phyloP scores from a whole-genome alignment of 2,329 filamentous ascomycete species.

The Paramyrothecium roridum region DNA sequence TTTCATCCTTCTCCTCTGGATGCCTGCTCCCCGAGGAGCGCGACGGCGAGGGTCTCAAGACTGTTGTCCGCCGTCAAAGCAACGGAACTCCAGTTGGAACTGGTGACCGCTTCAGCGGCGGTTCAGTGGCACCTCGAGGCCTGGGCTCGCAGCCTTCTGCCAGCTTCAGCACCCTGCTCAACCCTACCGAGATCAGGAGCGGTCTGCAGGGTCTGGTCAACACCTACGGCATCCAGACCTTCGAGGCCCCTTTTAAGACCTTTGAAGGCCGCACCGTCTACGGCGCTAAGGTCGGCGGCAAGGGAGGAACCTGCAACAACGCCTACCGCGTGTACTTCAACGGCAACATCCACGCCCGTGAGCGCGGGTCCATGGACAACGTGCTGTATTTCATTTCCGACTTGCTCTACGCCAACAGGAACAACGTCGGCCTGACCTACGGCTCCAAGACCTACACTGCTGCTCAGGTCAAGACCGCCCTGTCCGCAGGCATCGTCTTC shows the following conservation, averaged over 20 bases:
- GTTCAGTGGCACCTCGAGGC: conserved; percentile 5
- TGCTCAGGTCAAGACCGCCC: conserved; percentile 43
- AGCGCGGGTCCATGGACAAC: conserved; percentile 49
- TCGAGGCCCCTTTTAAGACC: conserved; percentile 38
- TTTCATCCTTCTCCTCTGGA: conserved; percentile 3
- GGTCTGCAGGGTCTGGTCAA: conserved; percentile 7
- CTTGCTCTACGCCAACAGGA: conserved; percentile 47
- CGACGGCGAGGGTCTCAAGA: conserved; percentile 2
- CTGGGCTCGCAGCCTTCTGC: conserved; percentile 55
- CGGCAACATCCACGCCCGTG: conserved; percentile 49
- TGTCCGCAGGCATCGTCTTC: conserved; percentile 47
- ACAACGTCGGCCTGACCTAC: conserved; percentile 42
- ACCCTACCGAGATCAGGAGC: conserved; percentile 8
- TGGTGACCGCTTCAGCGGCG: conserved; percentile 7
- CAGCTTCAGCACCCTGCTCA: conserved; percentile 30
- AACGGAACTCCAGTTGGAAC: conserved; percentile 8
- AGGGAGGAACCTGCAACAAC: conserved; percentile 17
- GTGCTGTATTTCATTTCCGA: conserved; percentile 54
- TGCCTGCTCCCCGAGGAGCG: conserved; percentile 9
- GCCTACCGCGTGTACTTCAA: conserved; percentile 45
- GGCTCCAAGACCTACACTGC: conserved; percentile 46
- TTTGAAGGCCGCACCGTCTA: conserved; percentile 35
- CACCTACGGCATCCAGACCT: conserved; percentile 8
- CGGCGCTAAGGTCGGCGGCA: conserved; percentile 37
- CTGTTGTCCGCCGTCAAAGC: conserved; percentile 6